Percentiles rank a stretch among this genome's conserved stretches.
Conservation (phyloP, 2,329 filamentous ascomycete species). For the Arthroderma sp. region DNA sequence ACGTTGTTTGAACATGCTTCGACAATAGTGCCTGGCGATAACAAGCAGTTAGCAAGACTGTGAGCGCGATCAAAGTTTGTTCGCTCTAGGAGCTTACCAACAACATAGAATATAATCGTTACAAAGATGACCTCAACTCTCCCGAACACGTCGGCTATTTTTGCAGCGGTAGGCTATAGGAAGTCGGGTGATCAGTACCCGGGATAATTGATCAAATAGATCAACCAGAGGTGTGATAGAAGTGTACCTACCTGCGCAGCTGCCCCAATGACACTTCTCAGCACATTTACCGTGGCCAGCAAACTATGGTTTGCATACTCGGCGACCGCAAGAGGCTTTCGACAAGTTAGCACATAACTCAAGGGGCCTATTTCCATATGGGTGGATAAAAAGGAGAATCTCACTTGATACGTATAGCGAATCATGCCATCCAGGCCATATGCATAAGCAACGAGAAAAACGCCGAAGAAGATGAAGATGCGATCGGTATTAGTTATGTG, state of each 20-base stretch:
- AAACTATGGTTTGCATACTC: slow-evolving; percentile 42
- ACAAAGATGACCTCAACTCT: slow-evolving; percentile 45
- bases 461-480: slow-evolving; percentile 44
- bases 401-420: slow-evolving; percentile 39
- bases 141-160: slow-evolving; percentile 51
- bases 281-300: slow-evolving; percentile 45
- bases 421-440: slow-evolving; percentile 50
- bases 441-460: slow-evolving; percentile 52
- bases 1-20: slow-evolving; percentile 41
- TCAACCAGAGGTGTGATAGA: not conserved
- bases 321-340: slow-evolving; percentile 40
- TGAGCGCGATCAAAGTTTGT: not conserved
- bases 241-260: slow-evolving; percentile 33
- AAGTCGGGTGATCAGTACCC: not conserved
- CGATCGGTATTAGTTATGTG: slow-evolving; percentile 42
- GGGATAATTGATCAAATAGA: not conserved
- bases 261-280: slow-evolving; percentile 47
- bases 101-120: slow-evolving; percentile 44
- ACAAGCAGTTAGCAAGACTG: not conserved
- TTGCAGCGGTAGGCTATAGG: slow-evolving; percentile 43
- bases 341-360: slow-evolving; percentile 3
- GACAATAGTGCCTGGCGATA: slow-evolving; percentile 37
- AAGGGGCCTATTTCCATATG: too few relatives aligned
- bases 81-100: slow-evolving; percentile 20
- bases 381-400: slow-evolving; percentile 9